Evolutionary conservation across 129 eudicot species (phyloP).

Genomic region (Helianthus tuberosus): DNA sequence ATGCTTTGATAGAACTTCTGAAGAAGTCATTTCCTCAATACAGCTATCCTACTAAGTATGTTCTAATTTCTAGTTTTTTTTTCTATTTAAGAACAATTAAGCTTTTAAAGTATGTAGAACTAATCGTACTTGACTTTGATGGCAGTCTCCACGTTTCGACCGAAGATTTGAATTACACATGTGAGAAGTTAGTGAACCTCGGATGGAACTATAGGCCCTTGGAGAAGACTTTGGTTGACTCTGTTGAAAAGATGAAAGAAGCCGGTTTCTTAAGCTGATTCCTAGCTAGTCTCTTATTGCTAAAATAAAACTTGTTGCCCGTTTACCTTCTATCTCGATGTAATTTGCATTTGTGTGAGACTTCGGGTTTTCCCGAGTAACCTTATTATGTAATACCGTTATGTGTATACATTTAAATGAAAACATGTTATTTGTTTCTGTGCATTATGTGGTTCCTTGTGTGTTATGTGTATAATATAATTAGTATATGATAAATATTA

Average conservation of each 20-base stretch:
- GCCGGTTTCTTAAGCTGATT: slow-evolving; percentile 10
- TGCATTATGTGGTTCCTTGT: too few species aligned
- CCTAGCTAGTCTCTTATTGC: not conserved
- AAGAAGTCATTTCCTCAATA: slow-evolving; percentile 31
- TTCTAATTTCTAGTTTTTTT: not conserved
- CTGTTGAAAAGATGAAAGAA: slow-evolving; percentile 6
- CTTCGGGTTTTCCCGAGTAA: too few species aligned
- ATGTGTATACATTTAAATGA: too few species aligned
- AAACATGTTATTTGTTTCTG: too few species aligned
- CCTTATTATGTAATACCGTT: too few species aligned
- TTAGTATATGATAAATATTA: too few species aligned
- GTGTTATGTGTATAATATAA: too few species aligned
- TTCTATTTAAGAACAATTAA: not conserved
- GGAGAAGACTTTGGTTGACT: slow-evolving; percentile 30
- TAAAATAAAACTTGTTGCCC: not conserved
- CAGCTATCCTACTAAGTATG: slow-evolving; percentile 39
- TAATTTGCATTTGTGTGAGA: too few species aligned
- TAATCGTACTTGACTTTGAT: not conserved
- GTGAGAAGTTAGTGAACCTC: slow-evolving; percentile 19
- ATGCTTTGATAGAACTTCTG: slow-evolving; percentile 19
- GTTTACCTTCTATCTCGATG: too few species aligned
- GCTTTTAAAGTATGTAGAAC: not conserved
- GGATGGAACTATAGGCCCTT: slow-evolving; percentile 26
- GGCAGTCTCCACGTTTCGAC: slow-evolving; percentile 3
- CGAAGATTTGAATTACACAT: slow-evolving; percentile 8